Conservation (phyloP, 257 asterid genomes). For the Knoxia roxburghii region DNA sequence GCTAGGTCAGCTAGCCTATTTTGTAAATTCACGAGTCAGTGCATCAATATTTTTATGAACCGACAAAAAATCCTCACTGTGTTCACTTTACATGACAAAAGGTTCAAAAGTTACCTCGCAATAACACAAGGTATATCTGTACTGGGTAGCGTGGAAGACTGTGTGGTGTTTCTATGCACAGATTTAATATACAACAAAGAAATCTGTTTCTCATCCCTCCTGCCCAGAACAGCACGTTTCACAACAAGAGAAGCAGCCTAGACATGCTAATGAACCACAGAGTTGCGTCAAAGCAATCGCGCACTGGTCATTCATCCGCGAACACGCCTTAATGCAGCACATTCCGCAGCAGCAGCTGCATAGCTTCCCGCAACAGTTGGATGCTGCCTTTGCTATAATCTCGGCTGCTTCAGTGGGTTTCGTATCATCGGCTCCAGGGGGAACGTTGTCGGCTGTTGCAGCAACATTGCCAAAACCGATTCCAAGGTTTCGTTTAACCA, state of each 20-base stretch:
- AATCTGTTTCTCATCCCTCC: constrained; percentile 22
- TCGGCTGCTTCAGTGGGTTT: constrained; percentile 55
- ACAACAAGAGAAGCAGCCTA: constrained; percentile 69
- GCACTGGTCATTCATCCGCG: constrained; percentile 66
- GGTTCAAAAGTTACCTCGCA: no score
- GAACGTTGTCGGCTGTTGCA: constrained; percentile 64
- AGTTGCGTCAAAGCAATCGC: constrained; percentile 58
- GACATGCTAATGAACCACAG: constrained; percentile 59
- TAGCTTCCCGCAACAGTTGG: constrained; percentile 59
- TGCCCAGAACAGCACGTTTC: constrained; percentile 46
- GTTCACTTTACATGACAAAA: no score
- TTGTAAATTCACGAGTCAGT: no score
- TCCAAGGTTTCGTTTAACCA: constrained; percentile 31
- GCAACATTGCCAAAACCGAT: constrained; percentile 65
- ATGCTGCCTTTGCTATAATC: constrained; percentile 49
- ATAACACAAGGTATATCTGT: no score
- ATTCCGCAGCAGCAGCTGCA: constrained; percentile 66
- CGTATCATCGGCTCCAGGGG: constrained; percentile 41
- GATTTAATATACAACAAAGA: background rate
- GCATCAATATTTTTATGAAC: no score
- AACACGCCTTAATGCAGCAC: constrained; percentile 68
- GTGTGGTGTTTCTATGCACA: no score
- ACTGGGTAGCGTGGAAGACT: no score
- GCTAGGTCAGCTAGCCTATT: no score
- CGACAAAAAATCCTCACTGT: no score